Evolutionary conservation across 177 flowering plant species (phyloP).

Genomic region (Vitis hybrid): DNA sequence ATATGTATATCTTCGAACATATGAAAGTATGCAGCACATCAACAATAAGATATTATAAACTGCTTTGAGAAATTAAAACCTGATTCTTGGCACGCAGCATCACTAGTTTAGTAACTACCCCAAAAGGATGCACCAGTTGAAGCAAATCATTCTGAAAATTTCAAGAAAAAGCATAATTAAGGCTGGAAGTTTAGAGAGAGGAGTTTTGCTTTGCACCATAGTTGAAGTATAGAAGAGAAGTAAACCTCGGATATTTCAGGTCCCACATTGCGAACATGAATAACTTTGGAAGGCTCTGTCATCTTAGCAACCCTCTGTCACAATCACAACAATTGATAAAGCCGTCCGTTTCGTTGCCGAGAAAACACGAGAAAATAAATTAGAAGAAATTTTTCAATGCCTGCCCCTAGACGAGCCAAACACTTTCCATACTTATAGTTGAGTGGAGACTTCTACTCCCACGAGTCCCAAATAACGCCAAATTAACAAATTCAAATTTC

Average conservation of each 20-base stretch:
- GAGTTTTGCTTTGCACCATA: too few relatives aligned
- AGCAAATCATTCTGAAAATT: constrained; percentile 45
- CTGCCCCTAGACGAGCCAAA: too few relatives aligned
- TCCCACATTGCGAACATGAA: constrained; percentile 66
- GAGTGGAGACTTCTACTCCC: neutral
- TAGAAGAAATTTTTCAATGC: neutral
- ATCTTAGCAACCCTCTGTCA: constrained; percentile 17
- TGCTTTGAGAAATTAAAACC: constrained; percentile 25
- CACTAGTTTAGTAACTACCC: constrained; percentile 52
- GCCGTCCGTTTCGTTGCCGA: neutral
- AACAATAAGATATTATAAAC: neutral
- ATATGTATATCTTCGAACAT: too few relatives aligned
- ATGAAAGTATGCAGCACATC: too few relatives aligned
- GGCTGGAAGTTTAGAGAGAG: too few relatives aligned
- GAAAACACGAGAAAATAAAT: neutral
- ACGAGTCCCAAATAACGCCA: neutral
- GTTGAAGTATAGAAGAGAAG: neutral
- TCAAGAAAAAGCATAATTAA: neutral
- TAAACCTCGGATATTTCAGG: constrained; percentile 70
- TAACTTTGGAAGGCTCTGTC: constrained; percentile 69
- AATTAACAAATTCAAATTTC: neutral
- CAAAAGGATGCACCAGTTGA: constrained; percentile 63
- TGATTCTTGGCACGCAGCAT: constrained; percentile 74
- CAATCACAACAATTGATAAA: neutral
- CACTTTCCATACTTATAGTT: neutral